phyloP scores from a whole-genome alignment of 345 rosid species.

The Citrus australasica region DNA sequence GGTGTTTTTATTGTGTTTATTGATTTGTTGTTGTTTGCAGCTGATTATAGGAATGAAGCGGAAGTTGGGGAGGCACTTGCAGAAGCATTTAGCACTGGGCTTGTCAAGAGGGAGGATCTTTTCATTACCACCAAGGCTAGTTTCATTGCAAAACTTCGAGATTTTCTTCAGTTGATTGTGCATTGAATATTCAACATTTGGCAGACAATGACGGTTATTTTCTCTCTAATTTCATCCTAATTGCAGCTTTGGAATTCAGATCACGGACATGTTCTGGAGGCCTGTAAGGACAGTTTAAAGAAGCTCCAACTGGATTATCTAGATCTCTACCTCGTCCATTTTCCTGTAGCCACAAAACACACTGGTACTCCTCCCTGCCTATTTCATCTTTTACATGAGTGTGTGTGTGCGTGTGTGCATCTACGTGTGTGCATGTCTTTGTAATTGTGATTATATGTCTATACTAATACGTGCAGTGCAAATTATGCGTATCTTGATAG shows the following conservation, averaged over 20 bases:
- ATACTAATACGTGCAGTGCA: background rate
- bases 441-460: background rate
- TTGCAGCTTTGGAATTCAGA: conserved; percentile 95
- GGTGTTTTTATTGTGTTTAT: background rate
- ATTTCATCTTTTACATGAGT: background rate
- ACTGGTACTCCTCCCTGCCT: conserved; percentile 34
- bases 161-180: conserved; percentile 17
- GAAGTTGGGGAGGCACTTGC: conserved; percentile 54
- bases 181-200: background rate
- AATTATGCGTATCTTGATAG: background rate
- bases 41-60: conserved; percentile 47
- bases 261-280: conserved; percentile 84
- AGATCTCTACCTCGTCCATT: conserved; percentile 86
- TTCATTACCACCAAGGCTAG: conserved; percentile 79
- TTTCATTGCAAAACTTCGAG: background rate
- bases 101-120: conserved; percentile 61
- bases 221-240: background rate
- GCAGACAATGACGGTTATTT: background rate
- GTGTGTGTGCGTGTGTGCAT: too few relatives aligned
- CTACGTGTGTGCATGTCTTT: background rate
- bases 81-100: conserved; percentile 43
- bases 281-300: conserved; percentile 82
- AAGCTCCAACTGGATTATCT: conserved; percentile 86
- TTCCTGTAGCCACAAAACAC: conserved; percentile 78
- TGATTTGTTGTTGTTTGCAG: conserved; percentile 25